These are phyloP conservation scores for Mortierella claussenii DNA, from an alignment of 192 early-diverging fungal species.

Conservation along the genomic window DNA sequence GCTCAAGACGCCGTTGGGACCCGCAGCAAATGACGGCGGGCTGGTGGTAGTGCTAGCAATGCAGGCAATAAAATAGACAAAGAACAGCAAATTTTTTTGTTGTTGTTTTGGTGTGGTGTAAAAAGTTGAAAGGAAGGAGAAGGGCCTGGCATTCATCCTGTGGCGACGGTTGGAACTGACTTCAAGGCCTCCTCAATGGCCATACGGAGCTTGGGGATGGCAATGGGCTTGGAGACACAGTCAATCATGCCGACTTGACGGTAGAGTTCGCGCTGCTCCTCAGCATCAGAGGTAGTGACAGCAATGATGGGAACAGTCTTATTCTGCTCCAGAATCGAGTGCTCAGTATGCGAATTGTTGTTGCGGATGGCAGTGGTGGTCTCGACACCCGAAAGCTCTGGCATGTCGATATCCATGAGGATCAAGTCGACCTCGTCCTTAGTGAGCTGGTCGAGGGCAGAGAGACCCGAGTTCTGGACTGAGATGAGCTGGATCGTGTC, in stretches of 20 bases:
- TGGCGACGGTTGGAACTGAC: conserved; percentile 11
- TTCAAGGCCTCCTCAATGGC: conserved; percentile 52
- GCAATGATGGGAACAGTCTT: conserved; percentile 69
- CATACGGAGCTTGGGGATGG: conserved; percentile 43
- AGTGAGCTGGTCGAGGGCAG: conserved; percentile 59
- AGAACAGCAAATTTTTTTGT: conserved; percentile 25
- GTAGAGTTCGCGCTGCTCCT: conserved; percentile 62
- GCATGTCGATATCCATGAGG: conserved; percentile 80
- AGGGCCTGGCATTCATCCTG: conserved; percentile 16
- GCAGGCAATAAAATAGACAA: conserved; percentile 20
- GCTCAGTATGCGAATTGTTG: conserved; percentile 24
- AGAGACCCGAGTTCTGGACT: conserved; percentile 59
- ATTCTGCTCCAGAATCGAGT: conserved; percentile 61
- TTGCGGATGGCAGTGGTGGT: conserved; percentile 67
- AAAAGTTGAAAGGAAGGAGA: neutral
- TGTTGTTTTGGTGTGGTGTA: neutral
- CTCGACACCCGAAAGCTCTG: conserved; percentile 68
- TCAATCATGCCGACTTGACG: conserved; percentile 66
- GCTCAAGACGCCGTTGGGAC: too few relatives aligned
- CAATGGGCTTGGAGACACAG: conserved; percentile 65
- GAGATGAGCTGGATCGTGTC: conserved; percentile 56
- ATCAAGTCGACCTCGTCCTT: conserved; percentile 64
- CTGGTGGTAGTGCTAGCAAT: too few relatives aligned
- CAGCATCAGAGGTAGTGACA: conserved; percentile 69
- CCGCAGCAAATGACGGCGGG: too few relatives aligned